phyloP scores from a whole-genome alignment of 2,329 filamentous ascomycete genomes.

The Pestalotiopsis sp. region DNA sequence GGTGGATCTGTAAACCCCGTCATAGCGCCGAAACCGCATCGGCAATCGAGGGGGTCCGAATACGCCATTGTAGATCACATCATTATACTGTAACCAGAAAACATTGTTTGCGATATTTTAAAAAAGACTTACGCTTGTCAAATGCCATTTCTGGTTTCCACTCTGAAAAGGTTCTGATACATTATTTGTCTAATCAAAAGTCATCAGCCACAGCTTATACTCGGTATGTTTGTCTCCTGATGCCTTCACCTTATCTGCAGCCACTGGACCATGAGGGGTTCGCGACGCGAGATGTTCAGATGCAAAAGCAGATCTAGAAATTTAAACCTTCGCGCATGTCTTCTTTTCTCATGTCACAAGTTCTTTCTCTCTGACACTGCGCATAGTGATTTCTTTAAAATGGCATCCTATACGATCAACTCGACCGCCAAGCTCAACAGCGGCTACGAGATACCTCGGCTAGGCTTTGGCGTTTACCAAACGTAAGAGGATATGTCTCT shows the following conservation, averaged over 20 bases:
- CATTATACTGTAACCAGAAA: background rate
- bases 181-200: too few relatives aligned
- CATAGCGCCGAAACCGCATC: background rate
- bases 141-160: too few relatives aligned
- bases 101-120: background rate
- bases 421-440: conserved; percentile 55
- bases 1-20: background rate
- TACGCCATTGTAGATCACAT: background rate
- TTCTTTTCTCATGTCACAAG: background rate
- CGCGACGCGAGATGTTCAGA: background rate
- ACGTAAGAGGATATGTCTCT: conserved; percentile 37
- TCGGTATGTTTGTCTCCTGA: background rate
- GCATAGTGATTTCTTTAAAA: background rate
- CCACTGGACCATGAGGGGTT: background rate
- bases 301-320: background rate
- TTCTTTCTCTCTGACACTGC: background rate
- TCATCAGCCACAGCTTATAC: background rate
- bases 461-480: conserved; percentile 59
- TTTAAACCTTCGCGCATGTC: background rate
- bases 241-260: background rate
- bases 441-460: conserved; percentile 51
- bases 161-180: too few relatives aligned
- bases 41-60: background rate
- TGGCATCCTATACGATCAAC: conserved; percentile 42
- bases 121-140: background rate